Conservation (phyloP, 495 filamentous ascomycete species). For the Annulohypoxylon moriforme region DNA sequence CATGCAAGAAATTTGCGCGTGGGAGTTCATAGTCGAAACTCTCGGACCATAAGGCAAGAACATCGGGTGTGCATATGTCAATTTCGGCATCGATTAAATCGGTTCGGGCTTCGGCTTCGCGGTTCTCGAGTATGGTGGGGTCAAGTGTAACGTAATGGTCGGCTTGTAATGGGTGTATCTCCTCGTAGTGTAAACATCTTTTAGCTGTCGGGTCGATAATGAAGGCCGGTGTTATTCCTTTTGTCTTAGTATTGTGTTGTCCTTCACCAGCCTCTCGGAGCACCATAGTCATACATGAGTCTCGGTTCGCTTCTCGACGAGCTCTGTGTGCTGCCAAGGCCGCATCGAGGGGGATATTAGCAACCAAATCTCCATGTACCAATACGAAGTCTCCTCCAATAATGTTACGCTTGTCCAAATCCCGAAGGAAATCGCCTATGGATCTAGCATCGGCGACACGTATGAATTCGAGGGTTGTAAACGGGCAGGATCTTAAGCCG, state of each 20-base stretch:
- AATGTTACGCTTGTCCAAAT: constrained; percentile 86
- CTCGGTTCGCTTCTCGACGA: constrained; percentile 84
- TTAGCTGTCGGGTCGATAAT: constrained; percentile 83
- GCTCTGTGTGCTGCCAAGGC: constrained; percentile 83
- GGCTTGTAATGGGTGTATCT: constrained; percentile 65
- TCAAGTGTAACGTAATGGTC: constrained; percentile 74
- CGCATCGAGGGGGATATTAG: constrained; percentile 84
- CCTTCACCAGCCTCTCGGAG: constrained; percentile 78
- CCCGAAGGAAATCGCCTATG: constrained; percentile 93
- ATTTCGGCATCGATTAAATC: constrained; percentile 96
- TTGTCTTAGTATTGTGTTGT: constrained; percentile 76
- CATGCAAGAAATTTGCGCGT: constrained; percentile 86
- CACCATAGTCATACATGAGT: constrained; percentile 99
- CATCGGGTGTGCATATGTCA: constrained; percentile 97
- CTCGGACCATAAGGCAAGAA: constrained; percentile 93
- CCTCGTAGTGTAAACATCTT: constrained; percentile 93
- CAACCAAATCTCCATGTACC: constrained; percentile 93
- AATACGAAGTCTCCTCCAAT: constrained; percentile 92
- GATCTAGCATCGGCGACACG: constrained; percentile 83
- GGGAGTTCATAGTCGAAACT: constrained; percentile 96
- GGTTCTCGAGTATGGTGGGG: constrained; percentile 66
- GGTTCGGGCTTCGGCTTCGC: constrained; percentile 80
- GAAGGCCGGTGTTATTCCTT: constrained; percentile 81
- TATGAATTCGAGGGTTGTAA: constrained; percentile 83
- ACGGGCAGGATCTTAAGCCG: constrained; percentile 75